Conservation (phyloP, 2,329 filamentous ascomycete genomes). For the Lanzia echinophila region DNA sequence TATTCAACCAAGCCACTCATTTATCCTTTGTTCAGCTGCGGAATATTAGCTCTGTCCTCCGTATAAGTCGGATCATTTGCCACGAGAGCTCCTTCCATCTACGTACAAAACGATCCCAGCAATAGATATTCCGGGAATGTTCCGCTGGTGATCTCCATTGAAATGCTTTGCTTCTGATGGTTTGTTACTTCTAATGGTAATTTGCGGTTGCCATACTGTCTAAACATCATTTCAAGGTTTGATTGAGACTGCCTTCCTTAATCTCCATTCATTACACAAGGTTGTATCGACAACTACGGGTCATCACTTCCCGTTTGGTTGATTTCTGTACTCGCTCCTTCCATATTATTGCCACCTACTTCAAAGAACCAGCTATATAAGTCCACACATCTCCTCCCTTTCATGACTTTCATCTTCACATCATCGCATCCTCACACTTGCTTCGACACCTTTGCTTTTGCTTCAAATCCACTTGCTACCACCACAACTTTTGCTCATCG, state of each 20-base stretch:
- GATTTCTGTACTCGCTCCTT: background rate
- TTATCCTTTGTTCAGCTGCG: background rate
- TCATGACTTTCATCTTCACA: background rate
- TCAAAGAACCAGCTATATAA: background rate
- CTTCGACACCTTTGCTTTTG: background rate
- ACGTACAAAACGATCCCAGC: background rate
- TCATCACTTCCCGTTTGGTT: background rate
- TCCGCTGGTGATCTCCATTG: background rate
- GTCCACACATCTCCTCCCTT: background rate
- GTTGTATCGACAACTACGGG: background rate
- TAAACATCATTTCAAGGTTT: background rate
- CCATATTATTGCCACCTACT: background rate
- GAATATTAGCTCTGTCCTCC: background rate
- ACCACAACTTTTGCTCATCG: background rate
- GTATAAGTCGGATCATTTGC: background rate
- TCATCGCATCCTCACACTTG: background rate
- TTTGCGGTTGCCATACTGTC: background rate
- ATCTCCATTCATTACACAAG: background rate
- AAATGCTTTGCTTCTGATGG: background rate
- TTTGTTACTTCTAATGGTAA: background rate
- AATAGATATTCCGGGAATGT: background rate
- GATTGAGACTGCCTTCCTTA: background rate
- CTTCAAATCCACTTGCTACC: background rate
- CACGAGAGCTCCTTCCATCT: background rate
- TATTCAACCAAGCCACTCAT: background rate